These are phyloP conservation scores for Mycena rebaudengoi DNA, from an alignment of 768 basidiomycete genomes.

Conservation along the genomic window DNA sequence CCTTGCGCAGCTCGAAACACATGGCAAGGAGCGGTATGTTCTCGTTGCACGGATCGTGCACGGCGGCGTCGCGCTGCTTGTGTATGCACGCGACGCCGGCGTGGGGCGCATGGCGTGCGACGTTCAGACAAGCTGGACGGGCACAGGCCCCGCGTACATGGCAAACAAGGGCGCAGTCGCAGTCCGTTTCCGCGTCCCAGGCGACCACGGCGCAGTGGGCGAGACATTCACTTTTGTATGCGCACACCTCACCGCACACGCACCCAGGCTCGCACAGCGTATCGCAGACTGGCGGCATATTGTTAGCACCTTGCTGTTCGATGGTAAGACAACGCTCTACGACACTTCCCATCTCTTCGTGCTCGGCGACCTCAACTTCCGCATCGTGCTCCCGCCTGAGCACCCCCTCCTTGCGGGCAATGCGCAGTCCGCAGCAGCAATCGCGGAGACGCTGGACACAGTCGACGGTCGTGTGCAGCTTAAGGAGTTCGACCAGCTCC, in stretches of 20 bases:
- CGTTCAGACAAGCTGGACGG: conserved; percentile 80
- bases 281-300: conserved; percentile 86
- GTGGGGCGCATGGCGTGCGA: conserved; percentile 67
- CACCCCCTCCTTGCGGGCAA: conserved; percentile 54
- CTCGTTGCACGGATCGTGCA: conserved; percentile 84
- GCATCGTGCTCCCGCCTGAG: conserved; percentile 69
- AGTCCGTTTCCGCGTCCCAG: conserved; percentile 79
- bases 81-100: conserved; percentile 82
- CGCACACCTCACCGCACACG: conserved; percentile 90
- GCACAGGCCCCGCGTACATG: conserved; percentile 78
- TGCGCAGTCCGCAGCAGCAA: conserved; percentile 34
- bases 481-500: conserved; percentile 79
- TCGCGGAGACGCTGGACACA: conserved; percentile 54
- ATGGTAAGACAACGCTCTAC: conserved; percentile 69
- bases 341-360: conserved; percentile 91
- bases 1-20: conserved; percentile 73
- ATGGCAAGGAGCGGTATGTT: conserved; percentile 78
- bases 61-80: conserved; percentile 86
- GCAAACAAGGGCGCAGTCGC: conserved; percentile 97
- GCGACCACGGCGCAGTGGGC: conserved; percentile 61
- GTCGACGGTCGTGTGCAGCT: conserved; percentile 63
- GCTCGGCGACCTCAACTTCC: conserved; percentile 94
- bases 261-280: conserved; percentile 67
- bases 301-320: conserved; percentile 81
- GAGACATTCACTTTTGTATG: conserved; percentile 92